Evolutionary conservation across 208 protist species (phyloP).

Genomic region (Trypanosoma melophagium): DNA sequence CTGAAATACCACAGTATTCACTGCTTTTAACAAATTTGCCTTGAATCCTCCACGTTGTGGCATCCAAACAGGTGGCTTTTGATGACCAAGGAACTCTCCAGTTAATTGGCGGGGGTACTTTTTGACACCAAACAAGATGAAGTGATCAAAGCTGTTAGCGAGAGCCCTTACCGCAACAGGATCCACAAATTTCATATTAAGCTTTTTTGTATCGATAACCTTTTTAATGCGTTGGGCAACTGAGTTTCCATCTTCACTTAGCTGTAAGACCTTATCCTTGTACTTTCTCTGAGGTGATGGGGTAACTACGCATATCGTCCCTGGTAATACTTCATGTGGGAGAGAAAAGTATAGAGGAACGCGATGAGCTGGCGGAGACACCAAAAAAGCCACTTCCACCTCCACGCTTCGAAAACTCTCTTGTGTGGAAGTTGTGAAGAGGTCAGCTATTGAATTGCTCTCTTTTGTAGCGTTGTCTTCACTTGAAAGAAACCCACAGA

Average conservation of each 20-base stretch:
- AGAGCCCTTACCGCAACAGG: conserved; percentile 82
- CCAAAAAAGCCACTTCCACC: conserved; percentile 73
- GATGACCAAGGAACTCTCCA: conserved; percentile 87
- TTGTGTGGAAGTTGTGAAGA: conserved; percentile 47
- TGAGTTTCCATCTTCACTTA: conserved; percentile 61
- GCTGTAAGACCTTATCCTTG: conserved; percentile 71
- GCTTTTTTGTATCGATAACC: conserved; percentile 83
- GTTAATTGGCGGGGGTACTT: conserved; percentile 80
- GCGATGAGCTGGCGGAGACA: conserved; percentile 68
- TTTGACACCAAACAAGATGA: conserved; percentile 72
- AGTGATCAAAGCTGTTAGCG: conserved; percentile 86
- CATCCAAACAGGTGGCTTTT: conserved; percentile 76
- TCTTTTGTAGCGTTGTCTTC: conserved; percentile 12
- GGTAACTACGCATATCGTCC: conserved; percentile 84
- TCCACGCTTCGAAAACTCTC: conserved; percentile 45
- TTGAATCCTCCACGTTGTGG: conserved; percentile 48
- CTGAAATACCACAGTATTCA: conserved; percentile 68
- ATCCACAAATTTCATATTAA: conserved; percentile 67
- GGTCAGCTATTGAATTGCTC: conserved; percentile 30
- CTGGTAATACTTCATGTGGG: conserved; percentile 63
- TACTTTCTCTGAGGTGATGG: conserved; percentile 70
- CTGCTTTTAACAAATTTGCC: conserved; percentile 41
- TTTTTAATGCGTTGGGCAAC: conserved; percentile 76
- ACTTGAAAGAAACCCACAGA: conserved; percentile 51
- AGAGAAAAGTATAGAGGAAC: conserved; percentile 81